Evolutionary conservation across 2,329 filamentous ascomycete species (phyloP).

Genomic region (Blastomyces parvus): DNA sequence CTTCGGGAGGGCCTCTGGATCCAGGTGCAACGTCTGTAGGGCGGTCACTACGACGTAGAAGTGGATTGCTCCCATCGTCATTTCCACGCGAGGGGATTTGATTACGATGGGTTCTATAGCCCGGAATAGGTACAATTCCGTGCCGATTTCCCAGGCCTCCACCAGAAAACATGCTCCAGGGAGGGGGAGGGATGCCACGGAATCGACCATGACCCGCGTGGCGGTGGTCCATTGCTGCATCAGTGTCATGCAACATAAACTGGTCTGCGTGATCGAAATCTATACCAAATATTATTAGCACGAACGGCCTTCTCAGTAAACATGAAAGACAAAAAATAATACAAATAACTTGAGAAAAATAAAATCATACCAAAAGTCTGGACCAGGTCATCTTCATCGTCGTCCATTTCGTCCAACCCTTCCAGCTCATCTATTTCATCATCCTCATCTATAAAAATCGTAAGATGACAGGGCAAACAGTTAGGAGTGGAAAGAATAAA

Average conservation of each 20-base stretch:
- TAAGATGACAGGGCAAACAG: constrained; percentile 16
- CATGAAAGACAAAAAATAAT: not conserved
- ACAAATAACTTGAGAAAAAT: constrained; percentile 1
- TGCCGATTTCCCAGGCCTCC: constrained; percentile 47
- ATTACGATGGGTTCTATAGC: constrained; percentile 37
- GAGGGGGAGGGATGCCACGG: constrained; percentile 47
- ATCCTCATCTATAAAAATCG: constrained; percentile 47
- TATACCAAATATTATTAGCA: not conserved
- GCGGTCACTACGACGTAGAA: constrained; percentile 57
- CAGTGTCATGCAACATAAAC: constrained; percentile 2
- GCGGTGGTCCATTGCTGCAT: not conserved
- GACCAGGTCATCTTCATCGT: constrained; percentile 34
- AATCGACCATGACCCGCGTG: constrained; percentile 42
- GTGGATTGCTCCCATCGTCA: constrained; percentile 79
- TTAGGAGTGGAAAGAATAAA: not conserved
- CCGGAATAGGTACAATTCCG: constrained; percentile 32
- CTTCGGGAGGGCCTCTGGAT: constrained; percentile 31
- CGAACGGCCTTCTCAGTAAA: not conserved
- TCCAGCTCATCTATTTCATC: constrained; percentile 34
- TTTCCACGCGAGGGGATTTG: constrained; percentile 45
- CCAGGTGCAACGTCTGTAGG: constrained; percentile 27
- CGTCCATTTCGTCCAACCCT: constrained; percentile 21
- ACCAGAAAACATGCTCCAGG: constrained; percentile 55
- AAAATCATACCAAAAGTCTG: constrained; percentile 22
- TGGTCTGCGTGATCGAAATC: constrained; percentile 1